These are phyloP conservation scores for Inga leiocalycina DNA, from an alignment of 306 rosid genomes.

Conservation along the genomic window DNA sequence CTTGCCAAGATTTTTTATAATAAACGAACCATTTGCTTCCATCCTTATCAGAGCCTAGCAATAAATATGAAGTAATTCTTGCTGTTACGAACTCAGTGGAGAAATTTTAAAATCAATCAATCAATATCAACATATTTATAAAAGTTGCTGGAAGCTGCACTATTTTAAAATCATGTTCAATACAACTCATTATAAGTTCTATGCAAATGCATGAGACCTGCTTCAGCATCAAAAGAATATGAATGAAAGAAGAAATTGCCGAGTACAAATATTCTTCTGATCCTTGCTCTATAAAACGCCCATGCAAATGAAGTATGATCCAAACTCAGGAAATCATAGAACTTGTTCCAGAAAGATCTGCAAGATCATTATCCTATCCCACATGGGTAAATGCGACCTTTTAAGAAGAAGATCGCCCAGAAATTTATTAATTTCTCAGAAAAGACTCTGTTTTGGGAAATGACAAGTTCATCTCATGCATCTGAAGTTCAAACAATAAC, in stretches of 20 bases:
- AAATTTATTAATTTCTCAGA: conserved; percentile 19
- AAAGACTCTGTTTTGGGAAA: conserved; percentile 9
- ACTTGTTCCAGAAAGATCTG: conserved; percentile 7
- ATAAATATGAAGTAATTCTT: conserved; percentile 20
- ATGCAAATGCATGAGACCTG: not conserved
- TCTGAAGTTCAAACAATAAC: conserved; percentile 3
- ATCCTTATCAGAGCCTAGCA: conserved; percentile 76
- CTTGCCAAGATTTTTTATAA: conserved; percentile 71
- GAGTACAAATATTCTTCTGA: conserved; percentile 13
- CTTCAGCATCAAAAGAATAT: not conserved
- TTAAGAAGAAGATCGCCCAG: conserved; percentile 4
- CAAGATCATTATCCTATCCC: conserved; percentile 25
- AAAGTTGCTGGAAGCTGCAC: not conserved
- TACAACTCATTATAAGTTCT: not conserved
- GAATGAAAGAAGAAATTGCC: conserved; percentile 11
- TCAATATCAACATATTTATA: not conserved
- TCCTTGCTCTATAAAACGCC: conserved; percentile 7
- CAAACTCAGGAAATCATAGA: conserved; percentile 1
- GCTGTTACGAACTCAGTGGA: conserved; percentile 20
- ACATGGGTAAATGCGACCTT: not conserved
- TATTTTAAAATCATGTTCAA: not conserved
- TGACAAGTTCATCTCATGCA: conserved; percentile 21
- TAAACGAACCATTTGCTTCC: conserved; percentile 75
- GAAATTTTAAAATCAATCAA: conserved; percentile 7
- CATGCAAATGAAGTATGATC: conserved; percentile 22